These are phyloP conservation scores for Colletotrichum abscissum DNA, from an alignment of 2,329 filamentous ascomycete species.

Conservation along the genomic window DNA sequence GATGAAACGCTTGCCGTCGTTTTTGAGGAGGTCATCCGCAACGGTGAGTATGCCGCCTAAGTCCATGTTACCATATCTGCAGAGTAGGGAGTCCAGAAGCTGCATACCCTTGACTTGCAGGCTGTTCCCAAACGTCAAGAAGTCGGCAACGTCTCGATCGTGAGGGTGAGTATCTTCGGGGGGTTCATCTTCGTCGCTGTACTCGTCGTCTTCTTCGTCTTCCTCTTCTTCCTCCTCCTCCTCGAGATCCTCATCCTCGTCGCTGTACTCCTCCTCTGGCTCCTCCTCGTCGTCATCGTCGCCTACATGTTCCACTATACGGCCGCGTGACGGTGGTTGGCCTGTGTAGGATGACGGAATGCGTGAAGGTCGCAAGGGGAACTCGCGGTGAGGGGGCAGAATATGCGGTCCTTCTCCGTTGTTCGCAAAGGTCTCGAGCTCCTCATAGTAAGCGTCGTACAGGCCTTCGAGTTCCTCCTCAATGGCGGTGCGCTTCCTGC, in stretches of 20 bases:
- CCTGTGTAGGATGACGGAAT: slow-evolving; percentile 68
- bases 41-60: slow-evolving; percentile 97
- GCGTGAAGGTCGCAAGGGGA: slow-evolving; percentile 68
- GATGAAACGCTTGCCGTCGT: slow-evolving; percentile 99
- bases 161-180: slow-evolving; percentile 75
- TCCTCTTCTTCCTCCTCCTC: slow-evolving; percentile 63
- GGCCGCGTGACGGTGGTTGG: slow-evolving; percentile 79
- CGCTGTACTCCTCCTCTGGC: slow-evolving; percentile 62
- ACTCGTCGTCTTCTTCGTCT: slow-evolving; percentile 62
- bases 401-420: slow-evolving; percentile 78
- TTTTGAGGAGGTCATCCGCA: slow-evolving; percentile 97
- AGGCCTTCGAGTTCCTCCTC: slow-evolving; percentile 97
- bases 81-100: slow-evolving; percentile 56
- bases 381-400: slow-evolving; percentile 74
- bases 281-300: slow-evolving; percentile 67
- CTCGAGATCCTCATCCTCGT: slow-evolving; percentile 63
- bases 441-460: slow-evolving; percentile 98
- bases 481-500: slow-evolving; percentile 94
- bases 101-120: slow-evolving; percentile 87
- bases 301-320: slow-evolving; percentile 75
- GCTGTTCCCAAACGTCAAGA: slow-evolving; percentile 98
- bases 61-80: slow-evolving; percentile 59
- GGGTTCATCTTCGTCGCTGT: slow-evolving; percentile 73
- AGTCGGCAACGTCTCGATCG: slow-evolving; percentile 81
- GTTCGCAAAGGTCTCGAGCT: slow-evolving; percentile 97